A percentile compares a stretch with the other conserved stretches of the same genome.
Conservation (phyloP, 306 rosid genomes). For the Echinosophora koreensis region DNA sequence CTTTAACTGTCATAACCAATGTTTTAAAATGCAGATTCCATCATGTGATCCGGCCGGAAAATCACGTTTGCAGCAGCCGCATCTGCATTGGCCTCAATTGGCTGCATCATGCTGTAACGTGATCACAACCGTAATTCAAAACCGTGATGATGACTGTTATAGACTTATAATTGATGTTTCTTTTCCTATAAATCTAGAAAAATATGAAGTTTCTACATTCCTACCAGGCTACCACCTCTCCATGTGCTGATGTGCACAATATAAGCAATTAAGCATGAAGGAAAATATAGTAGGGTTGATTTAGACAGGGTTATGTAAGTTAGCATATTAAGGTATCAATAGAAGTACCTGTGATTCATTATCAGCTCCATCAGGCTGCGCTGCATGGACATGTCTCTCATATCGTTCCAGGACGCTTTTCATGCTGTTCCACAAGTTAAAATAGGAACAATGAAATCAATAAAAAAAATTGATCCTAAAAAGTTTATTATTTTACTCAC, state of each 20-base stretch:
- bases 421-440: slow-evolving; percentile 58
- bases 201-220: not conserved
- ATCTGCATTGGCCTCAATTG: no score
- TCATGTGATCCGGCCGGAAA: no score
- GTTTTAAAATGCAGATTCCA: no score
- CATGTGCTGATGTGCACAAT: not conserved
- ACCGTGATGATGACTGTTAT: no score
- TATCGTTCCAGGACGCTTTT: slow-evolving; percentile 68
- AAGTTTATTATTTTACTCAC: not conserved
- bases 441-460: not conserved
- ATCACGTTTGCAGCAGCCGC: no score
- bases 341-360: slow-evolving; percentile 60
- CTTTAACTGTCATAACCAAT: no score
- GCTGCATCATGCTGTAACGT: no score
- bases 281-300: not conserved
- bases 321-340: not conserved
- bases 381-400: slow-evolving; percentile 57
- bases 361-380: slow-evolving; percentile 40
- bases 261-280: not conserved
- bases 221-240: not conserved
- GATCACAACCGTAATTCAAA: no score
- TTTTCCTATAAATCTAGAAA: not conserved
- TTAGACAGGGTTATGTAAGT: not conserved
- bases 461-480: not conserved
- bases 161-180: no score